Conservation (phyloP, 1,284 basidiomycete species). For the Thecaphora thlaspeos region DNA sequence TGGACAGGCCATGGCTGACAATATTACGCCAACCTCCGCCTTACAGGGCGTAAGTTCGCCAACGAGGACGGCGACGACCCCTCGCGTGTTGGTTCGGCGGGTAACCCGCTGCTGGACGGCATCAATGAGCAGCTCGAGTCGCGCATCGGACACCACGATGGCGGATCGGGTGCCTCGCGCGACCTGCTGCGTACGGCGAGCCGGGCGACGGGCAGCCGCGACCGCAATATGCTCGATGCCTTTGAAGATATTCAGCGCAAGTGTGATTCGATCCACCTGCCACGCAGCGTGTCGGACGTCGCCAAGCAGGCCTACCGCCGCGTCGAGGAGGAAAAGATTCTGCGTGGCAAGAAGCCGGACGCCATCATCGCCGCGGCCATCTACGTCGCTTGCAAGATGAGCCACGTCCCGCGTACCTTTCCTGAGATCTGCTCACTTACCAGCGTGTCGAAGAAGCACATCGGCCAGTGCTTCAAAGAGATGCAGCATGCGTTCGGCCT, state of each 20-base stretch:
- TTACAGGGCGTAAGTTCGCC: conserved; percentile 79
- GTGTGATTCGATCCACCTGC: conserved; percentile 92
- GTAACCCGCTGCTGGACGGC: conserved; percentile 83
- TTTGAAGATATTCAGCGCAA: conserved; percentile 88
- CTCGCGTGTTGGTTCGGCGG: conserved; percentile 96
- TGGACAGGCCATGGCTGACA: no score
- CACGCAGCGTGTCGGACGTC: conserved; percentile 89
- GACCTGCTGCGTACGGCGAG: conserved; percentile 88
- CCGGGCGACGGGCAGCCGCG: conserved; percentile 68
- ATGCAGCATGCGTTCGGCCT: conserved; percentile 89
- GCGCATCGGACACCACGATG: conserved; percentile 89
- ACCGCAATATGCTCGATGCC: conserved; percentile 79
- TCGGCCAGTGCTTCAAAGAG: conserved; percentile 91
- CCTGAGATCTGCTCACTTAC: conserved; percentile 92
- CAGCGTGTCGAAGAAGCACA: conserved; percentile 88
- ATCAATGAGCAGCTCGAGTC: conserved; percentile 91
- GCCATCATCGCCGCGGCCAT: conserved; percentile 96
- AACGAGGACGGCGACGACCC: conserved; percentile 96
- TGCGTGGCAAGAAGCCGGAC: conserved; percentile 86
- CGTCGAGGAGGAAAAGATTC: conserved; percentile 88
- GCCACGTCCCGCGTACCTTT: conserved; percentile 89
- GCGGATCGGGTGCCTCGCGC: conserved; percentile 84
- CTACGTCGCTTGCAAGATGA: conserved; percentile 93
- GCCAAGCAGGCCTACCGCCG: conserved; percentile 96
- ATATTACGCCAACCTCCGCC: no score